Percentiles rank a stretch among this genome's conserved stretches.
Evolutionary conservation across 2,329 filamentous ascomycete genomes (phyloP).

Genomic region (Cryphonectria japonica): DNA sequence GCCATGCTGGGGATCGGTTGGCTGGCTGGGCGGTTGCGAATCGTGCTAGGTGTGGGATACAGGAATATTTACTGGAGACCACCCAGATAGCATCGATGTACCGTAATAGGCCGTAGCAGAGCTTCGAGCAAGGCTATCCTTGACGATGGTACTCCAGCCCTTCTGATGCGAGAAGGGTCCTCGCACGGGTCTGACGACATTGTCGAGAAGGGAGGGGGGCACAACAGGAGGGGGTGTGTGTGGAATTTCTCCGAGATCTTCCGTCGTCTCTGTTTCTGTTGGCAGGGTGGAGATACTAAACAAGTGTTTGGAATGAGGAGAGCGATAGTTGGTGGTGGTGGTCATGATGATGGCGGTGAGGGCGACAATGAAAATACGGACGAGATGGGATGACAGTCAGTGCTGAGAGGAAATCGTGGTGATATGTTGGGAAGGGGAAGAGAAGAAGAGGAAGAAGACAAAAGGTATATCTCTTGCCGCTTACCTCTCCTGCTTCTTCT

Average conservation of each 20-base stretch:
- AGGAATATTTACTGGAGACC: not conserved
- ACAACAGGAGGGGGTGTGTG: not conserved
- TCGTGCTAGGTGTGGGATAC: slow-evolving; percentile 1
- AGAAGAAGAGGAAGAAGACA: no score
- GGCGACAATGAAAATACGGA: not conserved
- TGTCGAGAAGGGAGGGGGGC: not conserved
- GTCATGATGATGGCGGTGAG: not conserved
- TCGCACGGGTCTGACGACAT: slow-evolving; percentile 24
- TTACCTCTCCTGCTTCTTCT: not conserved
- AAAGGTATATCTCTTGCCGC: not conserved
- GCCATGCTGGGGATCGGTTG: not conserved
- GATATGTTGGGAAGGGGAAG: not conserved
- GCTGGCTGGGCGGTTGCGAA: not conserved
- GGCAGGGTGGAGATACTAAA: not conserved
- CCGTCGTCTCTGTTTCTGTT: slow-evolving; percentile 12
- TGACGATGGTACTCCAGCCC: slow-evolving; percentile 2
- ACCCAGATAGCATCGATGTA: not conserved
- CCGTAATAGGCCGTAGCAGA: not conserved
- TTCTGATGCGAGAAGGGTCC: slow-evolving; percentile 24
- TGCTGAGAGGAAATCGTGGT: not conserved
- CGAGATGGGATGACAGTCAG: not conserved
- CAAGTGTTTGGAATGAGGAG: not conserved
- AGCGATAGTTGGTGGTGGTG: no score
- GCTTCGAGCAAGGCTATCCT: slow-evolving; percentile 16
- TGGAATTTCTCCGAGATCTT: slow-evolving; percentile 17